These are phyloP conservation scores for Kappamyces sp. DNA, from an alignment of 192 early-diverging fungal genomes.

Conservation along the genomic window DNA sequence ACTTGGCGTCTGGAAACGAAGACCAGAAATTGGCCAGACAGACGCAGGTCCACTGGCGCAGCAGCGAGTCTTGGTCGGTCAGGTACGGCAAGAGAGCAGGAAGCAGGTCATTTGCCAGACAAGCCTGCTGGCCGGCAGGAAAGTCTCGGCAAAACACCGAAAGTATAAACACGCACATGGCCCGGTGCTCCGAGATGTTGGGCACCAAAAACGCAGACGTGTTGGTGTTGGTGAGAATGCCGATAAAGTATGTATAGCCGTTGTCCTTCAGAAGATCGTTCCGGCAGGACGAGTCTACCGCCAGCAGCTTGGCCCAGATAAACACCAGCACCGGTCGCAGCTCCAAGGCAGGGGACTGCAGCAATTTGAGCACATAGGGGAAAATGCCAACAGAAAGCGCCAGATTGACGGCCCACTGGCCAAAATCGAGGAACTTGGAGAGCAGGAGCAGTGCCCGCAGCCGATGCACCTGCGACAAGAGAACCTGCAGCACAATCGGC, in stretches of 20 bases:
- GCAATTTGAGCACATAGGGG: slow-evolving; percentile 92
- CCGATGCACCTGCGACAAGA: slow-evolving; percentile 91
- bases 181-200: slow-evolving; percentile 79
- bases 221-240: slow-evolving; percentile 68
- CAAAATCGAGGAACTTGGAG: slow-evolving; percentile 85
- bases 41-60: slow-evolving; percentile 85
- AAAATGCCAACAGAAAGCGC: slow-evolving; percentile 93
- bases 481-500: slow-evolving; percentile 92
- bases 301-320: slow-evolving; percentile 95
- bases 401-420: slow-evolving; percentile 89
- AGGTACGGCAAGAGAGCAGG: slow-evolving; percentile 60
- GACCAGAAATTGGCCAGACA: slow-evolving; percentile 83
- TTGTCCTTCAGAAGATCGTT: slow-evolving; percentile 87
- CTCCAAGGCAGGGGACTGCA: slow-evolving; percentile 87
- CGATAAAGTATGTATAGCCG: slow-evolving; percentile 89
- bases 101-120: slow-evolving; percentile 64
- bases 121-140: slow-evolving; percentile 76
- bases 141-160: slow-evolving; percentile 87
- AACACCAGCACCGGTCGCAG: slow-evolving; percentile 91
- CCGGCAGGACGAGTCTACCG: slow-evolving; percentile 83
- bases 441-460: slow-evolving; percentile 85
- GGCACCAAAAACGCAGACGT: slow-evolving; percentile 46
- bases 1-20: slow-evolving; percentile 65
- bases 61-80: slow-evolving; percentile 62
- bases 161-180: slow-evolving; percentile 93